Evolutionary conservation across 2,329 filamentous ascomycete species (phyloP).

Genomic region (Sporothrix brunneoviolacea): DNA sequence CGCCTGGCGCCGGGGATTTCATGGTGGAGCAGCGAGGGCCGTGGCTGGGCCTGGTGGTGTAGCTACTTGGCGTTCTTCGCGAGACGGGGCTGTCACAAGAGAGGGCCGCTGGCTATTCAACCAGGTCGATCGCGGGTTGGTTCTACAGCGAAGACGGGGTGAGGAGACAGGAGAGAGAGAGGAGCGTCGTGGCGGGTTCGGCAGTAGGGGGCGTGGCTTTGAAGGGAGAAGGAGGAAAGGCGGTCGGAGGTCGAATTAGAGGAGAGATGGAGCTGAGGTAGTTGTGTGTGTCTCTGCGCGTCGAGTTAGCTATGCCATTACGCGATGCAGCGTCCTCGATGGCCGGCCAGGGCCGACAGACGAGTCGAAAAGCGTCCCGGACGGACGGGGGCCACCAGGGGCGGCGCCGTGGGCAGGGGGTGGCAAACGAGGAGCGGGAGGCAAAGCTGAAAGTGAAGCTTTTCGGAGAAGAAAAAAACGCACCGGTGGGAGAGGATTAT

Average conservation of each 20-base stretch:
- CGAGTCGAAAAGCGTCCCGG: too few species aligned
- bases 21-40: constrained; percentile 22
- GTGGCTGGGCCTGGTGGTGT: too few species aligned
- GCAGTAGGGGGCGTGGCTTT: neutral
- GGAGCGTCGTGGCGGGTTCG: too few species aligned
- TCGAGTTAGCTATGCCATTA: constrained; percentile 9
- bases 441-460: neutral
- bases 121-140: too few species aligned
- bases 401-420: neutral
- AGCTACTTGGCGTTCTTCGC: too few species aligned
- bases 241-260: neutral
- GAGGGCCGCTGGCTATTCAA: too few species aligned
- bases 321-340: neutral
- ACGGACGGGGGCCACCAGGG: too few species aligned
- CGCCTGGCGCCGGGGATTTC: constrained; percentile 38
- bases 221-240: neutral
- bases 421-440: neutral
- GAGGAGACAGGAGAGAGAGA: neutral
- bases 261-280: neutral
- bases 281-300: constrained; percentile 7
- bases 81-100: too few species aligned
- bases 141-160: too few species aligned
- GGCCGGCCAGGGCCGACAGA: too few species aligned
- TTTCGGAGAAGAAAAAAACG: neutral
- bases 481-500: constrained; percentile 7